Conservation (phyloP, 2,329 filamentous ascomycete genomes). For the Pseudogymnoascus sp. region DNA sequence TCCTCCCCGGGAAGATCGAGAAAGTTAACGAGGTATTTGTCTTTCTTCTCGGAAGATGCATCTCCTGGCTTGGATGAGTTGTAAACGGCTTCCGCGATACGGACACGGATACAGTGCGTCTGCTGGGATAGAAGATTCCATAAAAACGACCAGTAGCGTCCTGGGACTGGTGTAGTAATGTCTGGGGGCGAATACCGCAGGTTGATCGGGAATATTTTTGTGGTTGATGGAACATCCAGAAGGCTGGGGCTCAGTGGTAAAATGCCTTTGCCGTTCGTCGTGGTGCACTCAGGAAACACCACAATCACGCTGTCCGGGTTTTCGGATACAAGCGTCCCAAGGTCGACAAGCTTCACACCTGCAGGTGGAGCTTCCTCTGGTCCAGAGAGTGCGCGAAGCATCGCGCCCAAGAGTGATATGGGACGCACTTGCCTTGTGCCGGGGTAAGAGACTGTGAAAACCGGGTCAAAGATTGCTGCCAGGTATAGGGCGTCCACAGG, state of each 20-base stretch:
- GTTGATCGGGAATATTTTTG: slow-evolving; percentile 83
- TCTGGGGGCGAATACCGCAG: slow-evolving; percentile 83
- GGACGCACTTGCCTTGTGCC: slow-evolving; percentile 64
- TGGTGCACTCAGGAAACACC: slow-evolving; percentile 89
- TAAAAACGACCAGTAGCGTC: slow-evolving; percentile 63
- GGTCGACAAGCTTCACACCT: slow-evolving; percentile 47
- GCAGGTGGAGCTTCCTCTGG: slow-evolving; percentile 43
- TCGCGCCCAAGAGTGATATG: slow-evolving; percentile 69
- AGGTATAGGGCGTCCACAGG: slow-evolving; percentile 92
- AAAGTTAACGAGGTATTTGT: slow-evolving; percentile 28
- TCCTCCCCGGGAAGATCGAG: slow-evolving; percentile 24
- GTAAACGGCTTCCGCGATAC: slow-evolving; percentile 71
- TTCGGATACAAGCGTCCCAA: slow-evolving; percentile 55
- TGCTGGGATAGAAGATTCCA: slow-evolving; percentile 81
- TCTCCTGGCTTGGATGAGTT: slow-evolving; percentile 38
- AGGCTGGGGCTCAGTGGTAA: slow-evolving; percentile 75
- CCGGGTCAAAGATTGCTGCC: slow-evolving; percentile 89
- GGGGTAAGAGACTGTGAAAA: slow-evolving; percentile 85
- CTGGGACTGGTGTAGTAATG: slow-evolving; percentile 82
- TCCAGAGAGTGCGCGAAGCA: slow-evolving; percentile 62
- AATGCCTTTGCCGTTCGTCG: slow-evolving; percentile 87
- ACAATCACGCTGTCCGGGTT: slow-evolving; percentile 72
- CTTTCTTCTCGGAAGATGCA: slow-evolving; percentile 22
- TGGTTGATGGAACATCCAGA: slow-evolving; percentile 55
- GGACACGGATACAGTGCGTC: slow-evolving; percentile 82